These are phyloP conservation scores for Wickerhamiella galacta DNA, from an alignment of 805 yeast species.

Conservation along the genomic window DNA sequence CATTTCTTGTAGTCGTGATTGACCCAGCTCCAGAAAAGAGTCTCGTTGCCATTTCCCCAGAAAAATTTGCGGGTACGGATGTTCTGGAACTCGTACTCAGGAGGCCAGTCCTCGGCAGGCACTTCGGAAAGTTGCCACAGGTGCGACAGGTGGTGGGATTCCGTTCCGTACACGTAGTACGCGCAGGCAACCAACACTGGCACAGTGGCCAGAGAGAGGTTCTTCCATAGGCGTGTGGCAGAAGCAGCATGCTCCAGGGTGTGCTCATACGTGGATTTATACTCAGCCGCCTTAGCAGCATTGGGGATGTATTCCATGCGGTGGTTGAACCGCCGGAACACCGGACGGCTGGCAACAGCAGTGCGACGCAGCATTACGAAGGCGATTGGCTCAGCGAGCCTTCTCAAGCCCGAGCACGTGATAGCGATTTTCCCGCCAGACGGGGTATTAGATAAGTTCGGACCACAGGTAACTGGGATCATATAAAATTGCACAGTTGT, in stretches of 20 bases:
- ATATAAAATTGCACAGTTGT: too few relatives aligned
- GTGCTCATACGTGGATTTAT: slow-evolving; percentile 41
- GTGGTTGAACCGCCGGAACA: slow-evolving; percentile 15
- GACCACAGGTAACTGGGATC: too few relatives aligned
- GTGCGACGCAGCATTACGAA: neutral
- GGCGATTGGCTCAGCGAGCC: neutral
- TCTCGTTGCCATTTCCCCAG: slow-evolving; percentile 99
- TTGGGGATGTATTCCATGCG: slow-evolving; percentile 19
- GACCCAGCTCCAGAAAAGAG: slow-evolving; percentile 89
- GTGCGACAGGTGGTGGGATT: slow-evolving; percentile 81
- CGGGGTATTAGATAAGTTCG: too few relatives aligned
- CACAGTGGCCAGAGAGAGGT: slow-evolving; percentile 63
- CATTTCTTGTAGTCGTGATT: slow-evolving; percentile 42
- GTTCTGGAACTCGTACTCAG: slow-evolving; percentile 81
- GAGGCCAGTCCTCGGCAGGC: slow-evolving; percentile 85
- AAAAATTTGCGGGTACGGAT: slow-evolving; percentile 72
- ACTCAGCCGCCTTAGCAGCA: slow-evolving; percentile 55
- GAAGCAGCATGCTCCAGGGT: slow-evolving; percentile 64
- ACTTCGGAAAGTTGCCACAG: slow-evolving; percentile 37
- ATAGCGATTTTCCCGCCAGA: too few relatives aligned
- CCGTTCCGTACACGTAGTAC: slow-evolving; percentile 65
- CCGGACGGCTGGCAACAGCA: slow-evolving; percentile 4
- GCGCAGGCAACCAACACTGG: slow-evolving; percentile 70
- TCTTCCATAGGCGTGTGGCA: slow-evolving; percentile 71
- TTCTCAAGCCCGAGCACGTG: too few relatives aligned